Conservation (phyloP, 805 yeast species). For the Lachancea nothofagi region DNA sequence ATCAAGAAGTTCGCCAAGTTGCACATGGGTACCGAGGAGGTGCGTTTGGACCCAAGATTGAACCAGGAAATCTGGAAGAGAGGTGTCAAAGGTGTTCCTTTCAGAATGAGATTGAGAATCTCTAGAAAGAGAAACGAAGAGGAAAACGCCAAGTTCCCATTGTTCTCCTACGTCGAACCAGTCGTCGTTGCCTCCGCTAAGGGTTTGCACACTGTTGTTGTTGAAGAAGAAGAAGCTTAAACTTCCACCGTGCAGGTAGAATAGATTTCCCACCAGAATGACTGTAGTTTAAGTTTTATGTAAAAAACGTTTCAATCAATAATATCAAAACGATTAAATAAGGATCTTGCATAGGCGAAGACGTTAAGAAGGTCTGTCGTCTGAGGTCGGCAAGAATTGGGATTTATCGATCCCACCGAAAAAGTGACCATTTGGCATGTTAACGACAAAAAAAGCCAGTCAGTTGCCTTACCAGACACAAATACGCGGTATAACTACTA, state of each 20-base stretch:
- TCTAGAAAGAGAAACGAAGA: conserved; percentile 99
- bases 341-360: too few species aligned
- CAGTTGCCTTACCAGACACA: too few species aligned
- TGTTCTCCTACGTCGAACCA: conserved; percentile 97
- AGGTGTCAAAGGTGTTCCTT: conserved; percentile 99
- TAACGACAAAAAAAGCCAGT: too few species aligned
- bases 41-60: conserved; percentile 97
- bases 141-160: conserved; percentile 97
- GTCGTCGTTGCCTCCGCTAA: conserved; percentile 90
- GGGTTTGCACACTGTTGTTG: conserved; percentile 97
- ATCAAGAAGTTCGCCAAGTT: conserved; percentile 96
- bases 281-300: conserved; percentile 11
- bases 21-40: conserved; percentile 99
- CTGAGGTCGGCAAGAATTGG: not conserved
- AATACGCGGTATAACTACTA: too few species aligned
- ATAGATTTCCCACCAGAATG: conserved; percentile 8
- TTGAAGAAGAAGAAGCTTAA: conserved; percentile 67
- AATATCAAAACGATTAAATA: conserved; percentile 8
- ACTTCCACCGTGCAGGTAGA: conserved; percentile 28
- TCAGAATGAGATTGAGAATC: conserved; percentile 97
- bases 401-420: too few species aligned
- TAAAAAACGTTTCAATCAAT: conserved; percentile 12
- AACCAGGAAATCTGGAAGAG: conserved; percentile 99
- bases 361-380: not conserved
- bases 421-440: too few species aligned